Percentiles rank a stretch among this genome's conserved stretches.
Evolutionary conservation across 352 stramenopile genomes (phyloP).

Genomic region (Thraustochytrium sp.): DNA sequence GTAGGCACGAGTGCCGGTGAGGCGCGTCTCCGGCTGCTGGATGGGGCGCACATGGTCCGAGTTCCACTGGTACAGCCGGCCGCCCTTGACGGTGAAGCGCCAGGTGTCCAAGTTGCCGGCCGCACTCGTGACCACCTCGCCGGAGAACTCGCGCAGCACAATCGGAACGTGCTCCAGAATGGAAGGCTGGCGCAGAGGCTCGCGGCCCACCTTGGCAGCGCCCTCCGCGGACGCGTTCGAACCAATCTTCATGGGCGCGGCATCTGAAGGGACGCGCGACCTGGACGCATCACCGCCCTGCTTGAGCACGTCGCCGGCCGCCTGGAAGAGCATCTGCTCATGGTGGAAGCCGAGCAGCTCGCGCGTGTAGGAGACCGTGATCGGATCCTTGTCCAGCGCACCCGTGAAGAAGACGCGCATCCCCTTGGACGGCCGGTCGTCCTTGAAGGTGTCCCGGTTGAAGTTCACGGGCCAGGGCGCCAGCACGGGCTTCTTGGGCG

Average conservation of each 20-base stretch:
- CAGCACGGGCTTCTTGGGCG: too few relatives aligned
- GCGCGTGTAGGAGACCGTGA: background rate
- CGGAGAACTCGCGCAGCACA: background rate
- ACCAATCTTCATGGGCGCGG: too few relatives aligned
- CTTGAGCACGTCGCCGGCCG: background rate
- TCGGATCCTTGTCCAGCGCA: background rate
- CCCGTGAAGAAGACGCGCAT: constrained; percentile 14
- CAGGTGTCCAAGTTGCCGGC: background rate
- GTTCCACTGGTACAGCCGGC: constrained; percentile 12
- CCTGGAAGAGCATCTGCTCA: constrained; percentile 12
- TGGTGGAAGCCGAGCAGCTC: background rate
- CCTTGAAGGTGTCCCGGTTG: background rate
- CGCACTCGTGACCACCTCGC: background rate
- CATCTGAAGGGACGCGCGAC: too few relatives aligned
- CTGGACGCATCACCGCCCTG: too few relatives aligned
- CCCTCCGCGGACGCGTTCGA: too few relatives aligned
- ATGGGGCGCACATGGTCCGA: background rate
- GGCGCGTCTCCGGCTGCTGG: background rate
- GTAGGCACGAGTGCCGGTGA: background rate
- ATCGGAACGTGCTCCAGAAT: background rate
- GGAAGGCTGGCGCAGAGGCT: too few relatives aligned
- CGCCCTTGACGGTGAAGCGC: background rate
- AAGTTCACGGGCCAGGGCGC: too few relatives aligned
- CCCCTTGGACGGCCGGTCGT: background rate
- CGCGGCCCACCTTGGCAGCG: too few relatives aligned